These are phyloP conservation scores for Eucalyptus dawsonii DNA, from an alignment of 345 rosid species.

Conservation along the genomic window DNA sequence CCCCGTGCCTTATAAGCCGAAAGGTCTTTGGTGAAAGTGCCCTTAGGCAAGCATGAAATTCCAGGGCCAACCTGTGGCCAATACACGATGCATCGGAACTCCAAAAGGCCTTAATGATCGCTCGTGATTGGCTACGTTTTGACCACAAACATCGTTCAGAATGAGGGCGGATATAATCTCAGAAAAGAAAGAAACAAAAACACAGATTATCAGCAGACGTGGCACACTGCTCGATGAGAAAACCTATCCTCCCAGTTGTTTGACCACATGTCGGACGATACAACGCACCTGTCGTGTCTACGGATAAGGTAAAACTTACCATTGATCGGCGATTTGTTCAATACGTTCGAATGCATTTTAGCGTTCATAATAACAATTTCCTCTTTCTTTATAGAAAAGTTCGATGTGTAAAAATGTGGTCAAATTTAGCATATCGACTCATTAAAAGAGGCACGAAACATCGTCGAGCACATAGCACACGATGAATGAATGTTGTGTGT, in stretches of 20 bases:
- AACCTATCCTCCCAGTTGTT: not conserved
- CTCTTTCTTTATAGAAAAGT: not conserved
- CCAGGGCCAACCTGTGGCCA: not conserved
- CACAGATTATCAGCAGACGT: not conserved
- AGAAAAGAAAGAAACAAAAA: not conserved
- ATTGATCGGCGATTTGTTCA: not conserved
- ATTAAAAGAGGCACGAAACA: too few relatives aligned
- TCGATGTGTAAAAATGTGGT: too few relatives aligned
- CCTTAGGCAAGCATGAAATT: not conserved
- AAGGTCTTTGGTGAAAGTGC: not conserved
- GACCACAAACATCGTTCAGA: not conserved
- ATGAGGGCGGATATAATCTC: not conserved
- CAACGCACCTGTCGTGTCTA: not conserved
- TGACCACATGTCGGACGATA: not conserved
- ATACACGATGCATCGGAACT: not conserved
- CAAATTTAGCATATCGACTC: too few relatives aligned
- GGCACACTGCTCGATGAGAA: not conserved
- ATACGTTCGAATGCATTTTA: not conserved
- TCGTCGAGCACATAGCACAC: not conserved
- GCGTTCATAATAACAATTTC: not conserved
- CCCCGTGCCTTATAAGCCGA: not conserved
- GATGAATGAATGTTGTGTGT: not conserved
- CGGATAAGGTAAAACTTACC: not conserved
- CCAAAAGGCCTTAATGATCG: not conserved
- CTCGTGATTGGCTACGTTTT: not conserved